Percentiles rank a stretch among this genome's conserved stretches.
Conservation (phyloP, 2,329 filamentous ascomycete genomes). For the Trichoderma sp. region DNA sequence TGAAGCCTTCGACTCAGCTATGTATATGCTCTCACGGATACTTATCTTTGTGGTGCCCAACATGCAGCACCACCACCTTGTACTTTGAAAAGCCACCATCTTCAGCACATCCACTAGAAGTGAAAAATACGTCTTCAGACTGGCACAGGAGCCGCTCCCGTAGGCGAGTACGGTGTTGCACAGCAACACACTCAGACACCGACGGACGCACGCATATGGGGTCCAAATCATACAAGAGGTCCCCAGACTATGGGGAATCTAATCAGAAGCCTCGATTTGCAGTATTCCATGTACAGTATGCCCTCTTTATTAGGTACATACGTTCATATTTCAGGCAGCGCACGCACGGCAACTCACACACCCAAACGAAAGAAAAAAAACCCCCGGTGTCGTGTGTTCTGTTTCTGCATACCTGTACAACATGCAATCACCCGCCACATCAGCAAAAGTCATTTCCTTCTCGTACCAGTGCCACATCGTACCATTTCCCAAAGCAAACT, state of each 20-base stretch:
- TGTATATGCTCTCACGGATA: background rate
- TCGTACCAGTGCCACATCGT: background rate
- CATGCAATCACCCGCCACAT: background rate
- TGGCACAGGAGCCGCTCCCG: background rate
- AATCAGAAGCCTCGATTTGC: background rate
- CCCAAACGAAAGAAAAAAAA: background rate
- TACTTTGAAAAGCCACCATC: background rate
- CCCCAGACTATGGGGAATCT: constrained; percentile 11
- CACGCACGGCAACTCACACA: background rate
- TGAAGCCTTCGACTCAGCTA: background rate
- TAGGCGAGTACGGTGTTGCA: constrained; percentile 11
- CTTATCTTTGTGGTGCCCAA: background rate
- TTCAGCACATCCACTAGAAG: background rate
- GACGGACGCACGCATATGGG: background rate
- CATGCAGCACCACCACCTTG: background rate
- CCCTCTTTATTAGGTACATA: too few relatives aligned
- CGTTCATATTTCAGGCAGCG: too few relatives aligned
- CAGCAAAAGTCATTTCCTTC: background rate
- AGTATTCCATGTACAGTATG: too few relatives aligned
- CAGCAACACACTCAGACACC: background rate
- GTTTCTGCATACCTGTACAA: background rate
- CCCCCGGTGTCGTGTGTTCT: background rate
- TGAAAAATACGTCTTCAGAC: background rate
- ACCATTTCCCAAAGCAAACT: background rate
- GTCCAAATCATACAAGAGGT: background rate